These are phyloP conservation scores for Avena sativa DNA, from an alignment of 176 grass and related monocot genomes.

Conservation along the genomic window DNA sequence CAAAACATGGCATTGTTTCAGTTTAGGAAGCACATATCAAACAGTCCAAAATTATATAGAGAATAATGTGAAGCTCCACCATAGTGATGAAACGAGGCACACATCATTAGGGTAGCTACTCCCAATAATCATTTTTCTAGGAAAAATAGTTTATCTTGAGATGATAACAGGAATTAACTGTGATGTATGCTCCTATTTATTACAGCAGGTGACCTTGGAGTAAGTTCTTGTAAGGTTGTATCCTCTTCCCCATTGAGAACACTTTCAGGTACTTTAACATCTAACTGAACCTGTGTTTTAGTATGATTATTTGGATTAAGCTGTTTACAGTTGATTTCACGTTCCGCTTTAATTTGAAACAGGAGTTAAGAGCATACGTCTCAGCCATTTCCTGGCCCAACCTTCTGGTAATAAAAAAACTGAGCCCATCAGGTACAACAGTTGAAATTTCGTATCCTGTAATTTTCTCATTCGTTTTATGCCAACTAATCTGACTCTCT, in stretches of 20 bases:
- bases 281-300: neutral
- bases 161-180: slow-evolving; percentile 36
- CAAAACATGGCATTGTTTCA: slow-evolving; percentile 6
- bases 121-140: slow-evolving; percentile 6
- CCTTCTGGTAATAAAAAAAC: slow-evolving; percentile 56
- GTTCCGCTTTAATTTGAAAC: slow-evolving; percentile 45
- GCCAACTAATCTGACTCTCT: slow-evolving; percentile 1
- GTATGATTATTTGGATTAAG: neutral
- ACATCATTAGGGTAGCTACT: neutral
- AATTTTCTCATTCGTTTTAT: slow-evolving; percentile 1
- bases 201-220: slow-evolving; percentile 40
- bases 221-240: slow-evolving; percentile 56
- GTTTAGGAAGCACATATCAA: neutral
- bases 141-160: neutral
- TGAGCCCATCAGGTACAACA: slow-evolving; percentile 66
- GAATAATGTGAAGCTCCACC: neutral
- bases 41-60: slow-evolving; percentile 23
- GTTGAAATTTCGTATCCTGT: neutral
- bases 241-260: slow-evolving; percentile 61
- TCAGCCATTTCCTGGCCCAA: slow-evolving; percentile 60
- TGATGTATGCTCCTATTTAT: slow-evolving; percentile 10
- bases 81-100: neutral
- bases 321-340: slow-evolving; percentile 10
- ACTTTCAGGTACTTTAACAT: slow-evolving; percentile 54
- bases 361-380: slow-evolving; percentile 57